Conservation (phyloP, 2,329 filamentous ascomycete species). For the Stachybotrys chlorohalonatus region DNA sequence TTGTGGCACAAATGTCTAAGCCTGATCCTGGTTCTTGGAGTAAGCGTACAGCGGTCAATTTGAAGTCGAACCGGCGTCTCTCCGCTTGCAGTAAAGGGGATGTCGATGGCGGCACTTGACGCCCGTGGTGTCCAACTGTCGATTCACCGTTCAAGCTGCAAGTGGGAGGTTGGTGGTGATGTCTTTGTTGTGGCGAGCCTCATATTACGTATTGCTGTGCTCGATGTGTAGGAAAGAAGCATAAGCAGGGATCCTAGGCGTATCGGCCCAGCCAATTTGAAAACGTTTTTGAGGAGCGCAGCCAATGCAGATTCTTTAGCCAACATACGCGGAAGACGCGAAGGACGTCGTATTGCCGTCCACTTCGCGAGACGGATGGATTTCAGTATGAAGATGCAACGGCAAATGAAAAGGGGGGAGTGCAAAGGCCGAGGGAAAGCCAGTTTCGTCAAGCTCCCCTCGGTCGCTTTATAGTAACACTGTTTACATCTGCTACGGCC, state of each 20-base stretch:
- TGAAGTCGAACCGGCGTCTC: not conserved
- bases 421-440: not conserved
- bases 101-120: not conserved
- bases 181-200: not conserved
- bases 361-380: not conserved
- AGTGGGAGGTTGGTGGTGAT: not conserved
- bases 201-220: not conserved
- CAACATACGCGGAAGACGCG: not conserved
- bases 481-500: not conserved
- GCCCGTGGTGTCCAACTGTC: not conserved
- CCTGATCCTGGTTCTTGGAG: not conserved
- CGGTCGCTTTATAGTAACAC: not conserved
- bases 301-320: not conserved
- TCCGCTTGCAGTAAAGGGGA: not conserved
- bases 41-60: not conserved
- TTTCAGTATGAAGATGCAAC: not conserved
- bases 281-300: not conserved
- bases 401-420: not conserved
- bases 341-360: not conserved
- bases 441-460: not conserved
- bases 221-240: not conserved
- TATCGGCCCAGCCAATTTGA: no score
- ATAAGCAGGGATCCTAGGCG: not conserved
- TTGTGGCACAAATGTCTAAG: not conserved
- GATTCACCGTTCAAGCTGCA: not conserved